Conservation (phyloP, 2,329 filamentous ascomycete species). For the Botrytis deweyae region DNA sequence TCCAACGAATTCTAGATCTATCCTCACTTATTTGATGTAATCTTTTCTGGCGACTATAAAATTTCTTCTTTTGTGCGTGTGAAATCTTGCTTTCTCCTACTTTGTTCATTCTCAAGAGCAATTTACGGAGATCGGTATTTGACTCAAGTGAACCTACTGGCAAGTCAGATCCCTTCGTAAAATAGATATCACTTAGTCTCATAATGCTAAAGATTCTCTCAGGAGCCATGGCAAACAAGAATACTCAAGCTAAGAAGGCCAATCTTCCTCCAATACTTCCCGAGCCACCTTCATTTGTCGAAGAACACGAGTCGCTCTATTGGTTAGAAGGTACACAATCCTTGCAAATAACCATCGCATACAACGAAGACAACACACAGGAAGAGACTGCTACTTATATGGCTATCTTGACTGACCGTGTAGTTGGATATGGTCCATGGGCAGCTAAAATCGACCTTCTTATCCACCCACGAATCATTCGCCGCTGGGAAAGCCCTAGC, state of each 20-base stretch:
- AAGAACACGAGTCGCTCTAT: background rate
- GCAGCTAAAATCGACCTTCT: background rate
- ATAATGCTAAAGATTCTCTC: background rate
- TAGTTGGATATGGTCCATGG: slow-evolving; percentile 4
- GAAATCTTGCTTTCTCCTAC: background rate
- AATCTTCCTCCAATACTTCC: background rate
- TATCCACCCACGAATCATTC: background rate
- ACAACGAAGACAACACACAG: background rate
- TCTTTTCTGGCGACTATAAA: background rate
- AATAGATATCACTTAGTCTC: background rate
- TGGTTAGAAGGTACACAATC: background rate
- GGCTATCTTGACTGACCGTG: background rate
- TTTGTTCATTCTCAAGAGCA: background rate
- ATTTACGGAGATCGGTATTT: background rate
- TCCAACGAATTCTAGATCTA: background rate
- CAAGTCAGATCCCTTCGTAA: background rate
- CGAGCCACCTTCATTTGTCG: background rate
- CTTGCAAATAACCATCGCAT: slow-evolving; percentile 3
- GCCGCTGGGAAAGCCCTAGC: background rate
- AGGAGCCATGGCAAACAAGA: background rate
- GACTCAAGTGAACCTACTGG: background rate
- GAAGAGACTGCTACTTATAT: slow-evolving; percentile 6
- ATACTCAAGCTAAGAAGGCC: background rate
- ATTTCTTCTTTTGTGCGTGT: too few relatives aligned
- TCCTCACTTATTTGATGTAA: background rate